Percentiles rank a stretch among this genome's conserved stretches.
These are phyloP conservation scores for Claviceps capensis DNA, from an alignment of 2,329 filamentous ascomycete genomes.

Conservation along the genomic window DNA sequence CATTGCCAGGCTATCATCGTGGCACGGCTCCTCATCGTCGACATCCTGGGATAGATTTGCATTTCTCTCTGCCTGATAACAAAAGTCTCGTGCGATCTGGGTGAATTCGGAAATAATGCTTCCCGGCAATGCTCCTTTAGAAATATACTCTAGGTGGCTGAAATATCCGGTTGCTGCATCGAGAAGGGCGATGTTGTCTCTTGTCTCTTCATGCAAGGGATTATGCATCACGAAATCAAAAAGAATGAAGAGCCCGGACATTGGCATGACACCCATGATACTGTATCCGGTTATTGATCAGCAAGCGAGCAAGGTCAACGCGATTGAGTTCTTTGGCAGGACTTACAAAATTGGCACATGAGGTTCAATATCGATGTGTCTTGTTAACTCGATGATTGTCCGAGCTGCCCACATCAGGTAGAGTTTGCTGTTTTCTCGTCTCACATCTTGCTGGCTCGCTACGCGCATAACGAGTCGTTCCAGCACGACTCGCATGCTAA, in stretches of 20 bases:
- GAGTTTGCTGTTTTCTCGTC: slow-evolving; percentile 10
- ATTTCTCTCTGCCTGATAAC: slow-evolving; percentile 1
- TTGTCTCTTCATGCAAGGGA: slow-evolving; percentile 9
- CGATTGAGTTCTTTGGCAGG: not conserved
- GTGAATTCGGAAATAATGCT: slow-evolving; percentile 5
- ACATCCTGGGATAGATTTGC: not conserved
- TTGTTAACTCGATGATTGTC: slow-evolving; percentile 19
- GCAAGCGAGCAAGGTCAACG: not conserved
- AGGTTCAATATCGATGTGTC: slow-evolving; percentile 18
- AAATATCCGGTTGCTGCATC: slow-evolving; percentile 9
- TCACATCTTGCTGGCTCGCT: slow-evolving; percentile 6
- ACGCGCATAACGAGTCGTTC: slow-evolving; percentile 17
- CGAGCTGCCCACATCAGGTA: slow-evolving; percentile 18
- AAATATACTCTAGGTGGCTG: slow-evolving; percentile 6
- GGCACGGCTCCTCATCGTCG: not conserved
- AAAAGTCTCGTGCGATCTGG: slow-evolving; percentile 2
- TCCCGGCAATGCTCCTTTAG: slow-evolving; percentile 6
- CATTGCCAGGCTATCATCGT: not conserved
- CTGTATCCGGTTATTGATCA: slow-evolving; percentile 1
- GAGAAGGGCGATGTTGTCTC: slow-evolving; percentile 7
- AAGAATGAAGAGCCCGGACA: slow-evolving; percentile 11
- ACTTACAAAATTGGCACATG: slow-evolving; percentile 21
- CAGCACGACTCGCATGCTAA: slow-evolving; percentile 17
- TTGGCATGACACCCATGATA: slow-evolving; percentile 8
- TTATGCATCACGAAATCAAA: slow-evolving; percentile 13